Conservation (phyloP, 768 basidiomycete species). For the Leucogyrophana mollusca region DNA sequence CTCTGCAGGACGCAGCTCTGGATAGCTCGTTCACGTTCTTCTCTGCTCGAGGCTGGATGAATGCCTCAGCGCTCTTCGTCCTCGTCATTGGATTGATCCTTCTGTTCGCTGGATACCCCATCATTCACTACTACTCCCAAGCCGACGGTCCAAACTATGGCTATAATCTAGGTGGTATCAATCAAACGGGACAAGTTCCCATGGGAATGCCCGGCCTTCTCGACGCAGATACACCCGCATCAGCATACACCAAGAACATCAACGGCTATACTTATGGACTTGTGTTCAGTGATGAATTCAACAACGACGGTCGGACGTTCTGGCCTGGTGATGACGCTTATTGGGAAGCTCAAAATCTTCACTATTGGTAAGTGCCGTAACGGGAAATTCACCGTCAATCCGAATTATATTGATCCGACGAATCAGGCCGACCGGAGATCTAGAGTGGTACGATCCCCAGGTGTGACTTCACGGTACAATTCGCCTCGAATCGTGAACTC, state of each 20-base stretch:
- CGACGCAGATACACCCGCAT: slow-evolving; percentile 71
- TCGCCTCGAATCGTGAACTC: slow-evolving; percentile 1
- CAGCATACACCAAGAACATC: slow-evolving; percentile 58
- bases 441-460: slow-evolving; percentile 83
- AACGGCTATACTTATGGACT: slow-evolving; percentile 82
- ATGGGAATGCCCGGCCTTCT: slow-evolving; percentile 67
- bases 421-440: slow-evolving; percentile 61
- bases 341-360: slow-evolving; percentile 84
- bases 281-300: slow-evolving; percentile 89
- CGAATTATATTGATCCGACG: not conserved
- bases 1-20: slow-evolving; percentile 60
- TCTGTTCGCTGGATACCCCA: slow-evolving; percentile 88
- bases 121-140: slow-evolving; percentile 57
- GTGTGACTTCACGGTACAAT: slow-evolving; percentile 33
- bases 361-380: slow-evolving; percentile 62
- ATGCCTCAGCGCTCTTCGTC: slow-evolving; percentile 69
- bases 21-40: slow-evolving; percentile 68
- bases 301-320: slow-evolving; percentile 68
- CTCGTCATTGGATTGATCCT: slow-evolving; percentile 67
- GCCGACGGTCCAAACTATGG: slow-evolving; percentile 36
- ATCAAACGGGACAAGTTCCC: slow-evolving; percentile 86
- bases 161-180: slow-evolving; percentile 84
- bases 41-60: slow-evolving; percentile 81
- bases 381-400: not conserved
- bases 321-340: slow-evolving; percentile 80